Base-by-base conservation (phyloP, 148 eudicot species). In the Fagopyrum tataricum region DNA sequence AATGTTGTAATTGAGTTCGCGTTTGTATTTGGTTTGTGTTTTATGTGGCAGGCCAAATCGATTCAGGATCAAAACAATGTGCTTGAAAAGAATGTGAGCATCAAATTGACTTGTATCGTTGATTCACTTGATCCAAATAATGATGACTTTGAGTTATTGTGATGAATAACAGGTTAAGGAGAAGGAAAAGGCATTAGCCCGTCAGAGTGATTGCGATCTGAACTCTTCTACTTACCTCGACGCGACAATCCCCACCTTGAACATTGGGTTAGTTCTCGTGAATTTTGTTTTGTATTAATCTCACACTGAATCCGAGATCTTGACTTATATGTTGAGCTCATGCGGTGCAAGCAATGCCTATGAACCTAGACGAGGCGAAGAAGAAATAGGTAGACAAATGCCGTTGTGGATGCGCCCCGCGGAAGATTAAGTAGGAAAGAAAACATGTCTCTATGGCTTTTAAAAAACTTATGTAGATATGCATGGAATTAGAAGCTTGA, bases 1-100 rank as follows among this genome's bases (percentile, higher is more conserved):
- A 3, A 31, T 31, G 37, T 31, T 31, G 2, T 31, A 1, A 31
- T 31, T 31, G 37, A 31, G 37, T 31, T 31, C 37, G 37, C 8
- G 18, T 17, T 44, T 40, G 14, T 48, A 37, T 44, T 53, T 71
- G 37, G 0, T 4, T 69, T 44, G 24, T 20, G 31, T 73, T 71
- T 61, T 67, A 14, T 51, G 37, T 78, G 67, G 74, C 87, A 91
- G 96, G 87, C 87, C 73, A 91, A 86, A 86, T 85, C 89, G 43
- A 78, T 87, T 82, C 87, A 83, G 82, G 91, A 87, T 75, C 85
- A 83, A 73, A 91, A 87, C 78, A 84, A 74, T 59, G 37, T 78
- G 79, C 96, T 91, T 40, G 43, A 81, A 44, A 88, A 84, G 77
- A 84, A 84, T 89, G 96, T 91, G n/a, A 9, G 52, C 43, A 70